phyloP scores from a whole-genome alignment of 305 asterid genomes.

The Petunia hybrid region DNA sequence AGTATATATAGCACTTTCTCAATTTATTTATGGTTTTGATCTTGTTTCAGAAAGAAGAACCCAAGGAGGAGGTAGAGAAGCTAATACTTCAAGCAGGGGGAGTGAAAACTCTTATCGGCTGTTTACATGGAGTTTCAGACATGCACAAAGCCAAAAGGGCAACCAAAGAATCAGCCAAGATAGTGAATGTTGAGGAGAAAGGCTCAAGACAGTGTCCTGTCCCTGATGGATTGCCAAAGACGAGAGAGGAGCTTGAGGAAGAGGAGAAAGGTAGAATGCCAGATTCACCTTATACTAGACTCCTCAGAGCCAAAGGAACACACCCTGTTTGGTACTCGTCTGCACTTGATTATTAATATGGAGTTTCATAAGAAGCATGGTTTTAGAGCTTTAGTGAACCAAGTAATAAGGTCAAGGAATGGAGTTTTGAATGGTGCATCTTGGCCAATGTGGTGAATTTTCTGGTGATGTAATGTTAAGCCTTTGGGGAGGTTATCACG shows the following conservation, averaged over 20 bases:
- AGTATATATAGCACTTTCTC: background rate
- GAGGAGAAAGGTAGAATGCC: constrained; percentile 87
- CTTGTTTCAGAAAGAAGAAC: constrained; percentile 64
- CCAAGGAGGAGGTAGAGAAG: constrained; percentile 80
- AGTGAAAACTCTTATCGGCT: constrained; percentile 75
- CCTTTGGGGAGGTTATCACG: background rate
- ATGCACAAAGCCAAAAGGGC: constrained; percentile 61
- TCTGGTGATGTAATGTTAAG: constrained; percentile 24
- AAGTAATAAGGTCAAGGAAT: background rate
- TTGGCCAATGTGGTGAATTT: constrained; percentile 8
- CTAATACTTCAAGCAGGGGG: constrained; percentile 79
- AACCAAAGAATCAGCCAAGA: constrained; percentile 33
- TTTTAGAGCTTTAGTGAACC: background rate
- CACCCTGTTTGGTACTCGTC: constrained; percentile 79
- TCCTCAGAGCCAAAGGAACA: constrained; percentile 77
- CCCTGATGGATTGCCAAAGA: constrained; percentile 89
- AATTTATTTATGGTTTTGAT: background rate
- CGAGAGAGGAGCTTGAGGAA: constrained; percentile 78
- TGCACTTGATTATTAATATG: constrained; percentile 53
- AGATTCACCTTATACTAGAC: constrained; percentile 75
- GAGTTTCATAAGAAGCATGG: background rate
- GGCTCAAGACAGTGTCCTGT: constrained; percentile 55
- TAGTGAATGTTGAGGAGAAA: constrained; percentile 24
- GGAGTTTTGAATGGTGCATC: background rate
- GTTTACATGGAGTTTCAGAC: constrained; percentile 70